Base-by-base conservation (phyloP, 2,329 filamentous ascomycete species). In the Tolypocladium nubicola region DNA sequence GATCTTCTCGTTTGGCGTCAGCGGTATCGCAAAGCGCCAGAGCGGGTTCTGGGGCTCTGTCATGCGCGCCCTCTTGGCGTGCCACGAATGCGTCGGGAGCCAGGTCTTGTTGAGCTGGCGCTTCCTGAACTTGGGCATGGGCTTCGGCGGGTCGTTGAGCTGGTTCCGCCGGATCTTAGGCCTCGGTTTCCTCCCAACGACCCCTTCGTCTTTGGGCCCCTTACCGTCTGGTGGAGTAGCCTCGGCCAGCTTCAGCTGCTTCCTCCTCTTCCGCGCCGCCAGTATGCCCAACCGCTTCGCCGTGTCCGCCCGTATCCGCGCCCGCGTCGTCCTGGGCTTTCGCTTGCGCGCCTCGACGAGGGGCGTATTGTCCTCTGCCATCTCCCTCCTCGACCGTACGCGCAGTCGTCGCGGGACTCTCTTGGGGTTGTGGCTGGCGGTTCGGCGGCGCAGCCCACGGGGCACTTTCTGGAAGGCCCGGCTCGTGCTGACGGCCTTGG, bases 401-500 rank as follows among this genome's bases (percentile, higher is more conserved):
- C 88, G 82, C 66, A 97, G 73, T 61, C 90, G 78, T 67, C 86
- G 87, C 2, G 94, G 94, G 19, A 99, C 87, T 61, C 88, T 83
- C 73, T 93, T 96, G 40, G 89, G 88, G 79, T 99, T 97, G 73
- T 99, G 94, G 70, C 91, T 96, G 23, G 93, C 94, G 0, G 93
- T 96, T 64, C 94, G 81, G 62, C 94, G 80, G 62, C 94, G 80
- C 80, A 99, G 75, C 54, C 87, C 85, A 63, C 90, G 83, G 1
- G 94, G 94, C 6, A 99, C 88, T 64, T 90, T 84, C 71, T 99
- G 94, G 67, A 97, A 97, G 16, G 93, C 92, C 55, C 93, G 82
- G 58, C 83, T 85, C 49, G 82, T 76, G 56, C 77, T 74, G 43
- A 76, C 74, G 6, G 74, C 73, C 70, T 88, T 92, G 52, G 89